Evolutionary conservation across 1,284 basidiomycete species (phyloP).

Genomic region (Trichosporon ovoides): DNA sequence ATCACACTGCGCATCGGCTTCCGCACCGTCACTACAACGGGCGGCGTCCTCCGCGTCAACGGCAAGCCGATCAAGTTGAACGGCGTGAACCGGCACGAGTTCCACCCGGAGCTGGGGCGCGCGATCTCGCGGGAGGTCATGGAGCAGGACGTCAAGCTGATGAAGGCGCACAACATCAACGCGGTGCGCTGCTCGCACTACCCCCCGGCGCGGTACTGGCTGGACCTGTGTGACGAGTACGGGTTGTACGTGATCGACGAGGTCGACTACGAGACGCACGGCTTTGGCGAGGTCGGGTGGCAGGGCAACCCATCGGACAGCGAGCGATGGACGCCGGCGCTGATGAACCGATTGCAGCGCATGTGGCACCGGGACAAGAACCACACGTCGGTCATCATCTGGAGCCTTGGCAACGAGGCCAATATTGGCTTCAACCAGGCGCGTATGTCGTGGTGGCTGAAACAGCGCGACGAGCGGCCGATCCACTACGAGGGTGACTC

Average conservation of each 20-base stretch:
- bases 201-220: constrained; percentile 25
- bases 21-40: constrained; percentile 21
- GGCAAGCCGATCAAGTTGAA: constrained; percentile 22
- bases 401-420: constrained; percentile 31
- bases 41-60: constrained; percentile 25
- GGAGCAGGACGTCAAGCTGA: constrained; percentile 25
- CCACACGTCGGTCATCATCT: constrained; percentile 27
- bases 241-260: constrained; percentile 31
- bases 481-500: constrained; percentile 30
- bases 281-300: constrained; percentile 23
- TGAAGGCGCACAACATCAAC: constrained; percentile 30
- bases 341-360: constrained; percentile 22
- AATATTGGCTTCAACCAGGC: constrained; percentile 24
- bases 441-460: constrained; percentile 22
- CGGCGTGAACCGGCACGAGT: constrained; percentile 32
- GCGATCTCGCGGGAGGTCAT: constrained; percentile 19
- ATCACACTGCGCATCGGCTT: constrained; percentile 27
- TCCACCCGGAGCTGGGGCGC: constrained; percentile 22
- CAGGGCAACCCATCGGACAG: constrained; percentile 18
- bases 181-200: constrained; percentile 28
- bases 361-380: constrained; percentile 32
- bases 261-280: constrained; percentile 29
- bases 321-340: constrained; percentile 14
- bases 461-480: constrained; percentile 22
- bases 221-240: constrained; percentile 29